Evolutionary conservation across 495 filamentous ascomycete species (phyloP), one percentile per base, ranked within the genome.

Genomic region (Hyaloscypha variabilis): DNA sequence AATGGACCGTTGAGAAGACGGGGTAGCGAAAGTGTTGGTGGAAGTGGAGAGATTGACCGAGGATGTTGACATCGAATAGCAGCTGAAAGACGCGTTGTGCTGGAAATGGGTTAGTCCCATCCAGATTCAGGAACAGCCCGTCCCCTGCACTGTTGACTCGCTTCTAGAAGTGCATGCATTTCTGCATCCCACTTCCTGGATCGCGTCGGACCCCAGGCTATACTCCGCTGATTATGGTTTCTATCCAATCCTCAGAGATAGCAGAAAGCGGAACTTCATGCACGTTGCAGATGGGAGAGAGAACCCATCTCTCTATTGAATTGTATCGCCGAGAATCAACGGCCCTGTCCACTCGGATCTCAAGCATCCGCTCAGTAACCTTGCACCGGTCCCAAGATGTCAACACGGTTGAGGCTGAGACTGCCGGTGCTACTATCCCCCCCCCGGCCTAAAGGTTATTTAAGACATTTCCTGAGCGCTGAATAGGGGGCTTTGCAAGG

Each of bases 71-170:
- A 13, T 30, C 25, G 26, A 34, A 34, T 58, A 2, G 54, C 54
- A 58, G 54, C 54, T 58, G 54, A 58, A 11, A 58, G 54, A 56
- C 54, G 54, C 53, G 39, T 10, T 46, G 2, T 19, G 39, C 39
- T 19, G 17, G 39, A 46, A 46, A 46, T 10, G 39, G 39, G 6
- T 14, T 46, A 46, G 39, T 14, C 4, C 39, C 39, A 19, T 4
- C 39, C 39, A 46, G 39, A 14, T 46, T 46, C 39, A 46, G 39
- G 39, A 46, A 46, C 39, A 46, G 39, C 39, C n/a, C 39, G 39
- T 19, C 39, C 39, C 39, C 39, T 46, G 39, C 39, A 46, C 39
- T 46, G 39, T 46, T 46, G 17, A 10, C 31, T 13, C 31, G 31
- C 31, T 6, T 34, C 31, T 6, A 34, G 31, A 34, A 6, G 31